Percentiles rank a stretch among this genome's conserved stretches.
These are phyloP conservation scores for Colletotrichum filicis DNA, from an alignment of 2,329 filamentous ascomycete species.

Conservation along the genomic window DNA sequence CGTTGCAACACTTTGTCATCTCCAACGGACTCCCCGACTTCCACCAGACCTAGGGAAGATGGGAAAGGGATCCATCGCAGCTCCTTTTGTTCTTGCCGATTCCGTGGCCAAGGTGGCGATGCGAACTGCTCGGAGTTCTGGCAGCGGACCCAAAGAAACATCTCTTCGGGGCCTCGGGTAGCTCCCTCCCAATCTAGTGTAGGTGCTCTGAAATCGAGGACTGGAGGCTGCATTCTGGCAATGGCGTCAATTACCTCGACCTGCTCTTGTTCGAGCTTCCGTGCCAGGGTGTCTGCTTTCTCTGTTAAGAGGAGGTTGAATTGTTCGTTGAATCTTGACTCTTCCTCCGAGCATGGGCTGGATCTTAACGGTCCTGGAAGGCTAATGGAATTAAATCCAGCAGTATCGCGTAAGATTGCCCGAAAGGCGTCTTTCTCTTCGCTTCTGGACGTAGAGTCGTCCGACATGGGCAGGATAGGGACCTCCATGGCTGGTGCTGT, in stretches of 20 bases:
- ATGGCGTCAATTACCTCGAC: slow-evolving; percentile 40
- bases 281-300: slow-evolving; percentile 22
- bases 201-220: slow-evolving; percentile 41
- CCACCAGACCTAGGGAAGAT: background rate
- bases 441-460: background rate
- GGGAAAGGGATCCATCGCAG: slow-evolving; percentile 22
- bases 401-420: background rate
- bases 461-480: background rate
- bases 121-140: slow-evolving; percentile 22
- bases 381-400: background rate
- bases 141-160: slow-evolving; percentile 36
- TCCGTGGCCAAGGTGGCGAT: slow-evolving; percentile 33
- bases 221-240: slow-evolving; percentile 43
- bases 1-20: background rate
- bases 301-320: slow-evolving; percentile 39
- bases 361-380: fast-evolving
- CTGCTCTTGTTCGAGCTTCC: slow-evolving; percentile 42
- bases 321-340: slow-evolving; percentile 39
- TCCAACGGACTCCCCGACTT: slow-evolving; percentile 10
- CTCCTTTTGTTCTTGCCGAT: background rate
- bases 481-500: background rate
- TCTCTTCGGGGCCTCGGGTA: slow-evolving; percentile 36
- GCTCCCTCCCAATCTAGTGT: slow-evolving; percentile 39
- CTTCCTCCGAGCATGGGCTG: background rate
- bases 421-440: background rate